These are phyloP conservation scores for Fraxinus pennsylvanica DNA, from an alignment of 257 asterid species.

Conservation along the genomic window DNA sequence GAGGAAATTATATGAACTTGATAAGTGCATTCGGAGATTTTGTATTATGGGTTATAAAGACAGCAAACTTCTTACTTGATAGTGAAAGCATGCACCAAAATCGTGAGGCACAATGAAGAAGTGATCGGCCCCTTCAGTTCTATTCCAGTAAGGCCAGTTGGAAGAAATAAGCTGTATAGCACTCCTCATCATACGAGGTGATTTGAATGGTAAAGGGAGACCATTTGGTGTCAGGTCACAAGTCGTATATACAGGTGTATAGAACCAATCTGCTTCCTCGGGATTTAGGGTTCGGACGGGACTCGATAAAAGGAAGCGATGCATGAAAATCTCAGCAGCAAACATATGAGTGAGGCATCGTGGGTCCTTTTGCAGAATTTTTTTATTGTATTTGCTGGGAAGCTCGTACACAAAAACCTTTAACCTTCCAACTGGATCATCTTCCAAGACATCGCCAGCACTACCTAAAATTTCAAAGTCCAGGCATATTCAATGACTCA, in stretches of 20 bases:
- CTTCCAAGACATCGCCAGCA: constrained; percentile 82
- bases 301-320: constrained; percentile 66
- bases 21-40: neutral
- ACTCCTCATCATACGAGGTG: constrained; percentile 84
- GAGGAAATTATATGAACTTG: neutral
- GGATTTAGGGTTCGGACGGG: constrained; percentile 82
- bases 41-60: neutral
- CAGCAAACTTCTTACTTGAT: constrained; percentile 48
- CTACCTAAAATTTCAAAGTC: constrained; percentile 38
- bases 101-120: constrained; percentile 89
- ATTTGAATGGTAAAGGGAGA: constrained; percentile 74
- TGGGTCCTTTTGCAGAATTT: constrained; percentile 77
- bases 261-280: constrained; percentile 86
- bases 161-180: constrained; percentile 80
- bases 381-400: constrained; percentile 86
- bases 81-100: constrained; percentile 89
- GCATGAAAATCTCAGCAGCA: constrained; percentile 92
- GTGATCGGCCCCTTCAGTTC: constrained; percentile 84
- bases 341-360: constrained; percentile 87
- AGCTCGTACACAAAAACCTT: constrained; percentile 83
- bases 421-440: constrained; percentile 73
- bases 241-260: constrained; percentile 74
- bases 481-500: constrained; percentile 2
- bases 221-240: constrained; percentile 88
- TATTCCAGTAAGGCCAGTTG: constrained; percentile 82